phyloP scores from a whole-genome alignment of 23 red algal genomes.

The Gracilariopsis chorda region DNA sequence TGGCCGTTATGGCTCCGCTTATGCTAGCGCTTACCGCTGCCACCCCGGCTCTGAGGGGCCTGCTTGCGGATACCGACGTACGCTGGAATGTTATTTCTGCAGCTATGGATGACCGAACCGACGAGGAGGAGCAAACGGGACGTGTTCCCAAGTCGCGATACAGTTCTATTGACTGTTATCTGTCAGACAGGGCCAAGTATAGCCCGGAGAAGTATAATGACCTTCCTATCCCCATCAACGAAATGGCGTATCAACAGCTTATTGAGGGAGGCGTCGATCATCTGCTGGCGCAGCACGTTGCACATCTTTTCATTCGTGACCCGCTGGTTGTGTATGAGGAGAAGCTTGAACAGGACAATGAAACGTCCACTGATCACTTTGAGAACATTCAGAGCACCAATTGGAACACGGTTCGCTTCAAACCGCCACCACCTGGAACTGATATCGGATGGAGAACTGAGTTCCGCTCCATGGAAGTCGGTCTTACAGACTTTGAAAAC shows the following conservation, averaged over 20 bases:
- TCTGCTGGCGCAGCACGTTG: conserved; percentile 86
- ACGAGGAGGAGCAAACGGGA: conserved; percentile 53
- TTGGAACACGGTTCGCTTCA: conserved; percentile 99
- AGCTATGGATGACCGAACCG: conserved; percentile 91
- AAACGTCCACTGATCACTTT: conserved; percentile 81
- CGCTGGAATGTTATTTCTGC: conserved; percentile 88
- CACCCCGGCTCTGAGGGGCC: conserved; percentile 80
- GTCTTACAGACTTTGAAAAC: conserved; percentile 99
- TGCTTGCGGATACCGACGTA: conserved; percentile 87
- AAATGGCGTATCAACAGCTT: conserved; percentile 67
- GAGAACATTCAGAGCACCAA: conserved; percentile 99
- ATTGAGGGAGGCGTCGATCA: conserved; percentile 81
- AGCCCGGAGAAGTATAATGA: conserved; percentile 91
- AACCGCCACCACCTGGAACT: conserved; percentile 76
- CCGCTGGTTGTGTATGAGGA: conserved; percentile 95
- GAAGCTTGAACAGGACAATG: conserved; percentile 68
- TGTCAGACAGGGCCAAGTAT: conserved; percentile 59
- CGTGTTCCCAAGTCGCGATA: conserved; percentile 84
- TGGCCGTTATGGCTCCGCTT: conserved; percentile 95
- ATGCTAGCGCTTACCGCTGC: conserved; percentile 97
- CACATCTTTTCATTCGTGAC: conserved; percentile 96
- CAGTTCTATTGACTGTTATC: conserved; percentile 90
- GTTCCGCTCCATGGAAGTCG: conserved; percentile 89
- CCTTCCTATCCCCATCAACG: conserved; percentile 67
- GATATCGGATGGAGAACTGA: conserved; percentile 93